Conservation (phyloP, 345 rosid genomes). For the Populus deltoides region DNA sequence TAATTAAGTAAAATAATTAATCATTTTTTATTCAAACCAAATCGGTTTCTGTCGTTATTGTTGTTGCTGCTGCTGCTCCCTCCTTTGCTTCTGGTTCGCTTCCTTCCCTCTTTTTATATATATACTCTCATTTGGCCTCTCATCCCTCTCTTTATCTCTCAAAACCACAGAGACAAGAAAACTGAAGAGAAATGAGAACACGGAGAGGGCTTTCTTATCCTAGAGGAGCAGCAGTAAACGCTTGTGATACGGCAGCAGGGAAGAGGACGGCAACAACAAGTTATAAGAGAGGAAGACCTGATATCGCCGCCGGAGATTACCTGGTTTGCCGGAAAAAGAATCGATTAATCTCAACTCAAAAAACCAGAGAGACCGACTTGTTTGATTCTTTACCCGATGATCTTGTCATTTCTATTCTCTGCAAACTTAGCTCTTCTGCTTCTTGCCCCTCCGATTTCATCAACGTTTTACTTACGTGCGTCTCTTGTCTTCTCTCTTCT, state of each 20-base stretch:
- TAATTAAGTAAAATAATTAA: not conserved
- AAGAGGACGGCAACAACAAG: constrained; percentile 7
- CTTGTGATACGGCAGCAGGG: constrained; percentile 1
- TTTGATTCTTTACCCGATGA: constrained; percentile 78
- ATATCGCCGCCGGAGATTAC: constrained; percentile 20
- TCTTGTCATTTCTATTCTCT: constrained; percentile 62
- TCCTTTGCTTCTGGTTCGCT: not conserved
- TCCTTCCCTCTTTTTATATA: constrained; percentile 27
- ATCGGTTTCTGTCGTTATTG: constrained; percentile 32
- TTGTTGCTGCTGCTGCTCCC: constrained; percentile 14
- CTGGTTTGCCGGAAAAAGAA: constrained; percentile 35
- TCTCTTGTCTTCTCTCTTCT: not conserved
- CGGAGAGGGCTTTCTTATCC: constrained; percentile 54
- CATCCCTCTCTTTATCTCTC: constrained; percentile 20
- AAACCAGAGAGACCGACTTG: constrained; percentile 31
- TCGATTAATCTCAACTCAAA: constrained; percentile 26
- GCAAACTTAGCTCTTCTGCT: constrained; percentile 58
- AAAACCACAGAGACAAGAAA: constrained; percentile 13
- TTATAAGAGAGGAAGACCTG: not conserved
- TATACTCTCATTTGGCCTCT: constrained; percentile 33
- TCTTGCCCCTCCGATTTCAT: constrained; percentile 67
- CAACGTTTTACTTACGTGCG: constrained; percentile 70
- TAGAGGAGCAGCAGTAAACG: constrained; percentile 2
- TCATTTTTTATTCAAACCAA: constrained; percentile 8
- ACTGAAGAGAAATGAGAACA: constrained; percentile 41